A percentile compares a stretch with the other conserved stretches of the same genome.
Evolutionary conservation across 208 protist species (phyloP).

Genomic region (Leishmania tropica): DNA sequence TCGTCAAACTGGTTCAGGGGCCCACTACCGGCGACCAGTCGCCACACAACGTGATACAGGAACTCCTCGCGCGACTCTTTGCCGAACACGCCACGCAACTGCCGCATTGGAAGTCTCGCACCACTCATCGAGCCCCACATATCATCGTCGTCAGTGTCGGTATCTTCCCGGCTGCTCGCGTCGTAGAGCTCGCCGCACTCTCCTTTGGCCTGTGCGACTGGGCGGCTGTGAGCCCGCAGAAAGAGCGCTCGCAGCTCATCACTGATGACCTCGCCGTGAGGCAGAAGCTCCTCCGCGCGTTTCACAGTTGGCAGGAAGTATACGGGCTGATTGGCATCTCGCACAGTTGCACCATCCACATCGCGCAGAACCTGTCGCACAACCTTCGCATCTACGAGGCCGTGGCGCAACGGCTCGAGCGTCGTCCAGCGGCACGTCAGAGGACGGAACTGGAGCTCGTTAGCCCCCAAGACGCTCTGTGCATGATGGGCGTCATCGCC

Average conservation of each 20-base stretch:
- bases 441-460: slow-evolving; percentile 7
- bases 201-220: not conserved
- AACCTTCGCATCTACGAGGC: slow-evolving; percentile 36
- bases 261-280: slow-evolving; percentile 53
- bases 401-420: slow-evolving; percentile 35
- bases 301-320: slow-evolving; percentile 45
- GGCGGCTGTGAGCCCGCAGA: slow-evolving; percentile 37
- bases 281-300: slow-evolving; percentile 53
- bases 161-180: not conserved
- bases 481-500: not conserved
- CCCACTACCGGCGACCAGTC: slow-evolving; percentile 70
- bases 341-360: not conserved
- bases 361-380: slow-evolving; percentile 28
- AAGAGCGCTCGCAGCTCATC: slow-evolving; percentile 80
- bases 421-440: slow-evolving; percentile 42
- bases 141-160: slow-evolving; percentile 42
- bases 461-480: not conserved
- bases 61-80: slow-evolving; percentile 46
- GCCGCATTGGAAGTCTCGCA: slow-evolving; percentile 24
- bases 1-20: slow-evolving; percentile 86
- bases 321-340: not conserved
- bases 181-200: not conserved
- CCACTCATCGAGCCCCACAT: slow-evolving; percentile 23
- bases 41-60: slow-evolving; percentile 76
- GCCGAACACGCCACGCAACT: slow-evolving; percentile 36